Percentiles rank a stretch among this genome's conserved stretches.
Conservation (phyloP, 1,139 yeast species). For the Yamadazyma atlantica region DNA sequence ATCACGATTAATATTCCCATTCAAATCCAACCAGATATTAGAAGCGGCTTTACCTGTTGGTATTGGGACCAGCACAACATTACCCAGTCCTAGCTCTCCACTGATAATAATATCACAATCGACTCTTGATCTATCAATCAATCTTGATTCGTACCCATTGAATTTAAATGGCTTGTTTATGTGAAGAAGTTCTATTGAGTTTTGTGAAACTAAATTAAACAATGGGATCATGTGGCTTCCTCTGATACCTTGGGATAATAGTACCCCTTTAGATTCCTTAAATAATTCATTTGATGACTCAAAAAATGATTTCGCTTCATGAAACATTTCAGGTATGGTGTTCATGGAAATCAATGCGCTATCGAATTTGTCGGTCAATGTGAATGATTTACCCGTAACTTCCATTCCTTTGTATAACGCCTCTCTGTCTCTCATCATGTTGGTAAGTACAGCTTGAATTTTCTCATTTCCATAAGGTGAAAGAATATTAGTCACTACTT, state of each 20-base stretch:
- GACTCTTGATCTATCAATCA: conserved; percentile 57
- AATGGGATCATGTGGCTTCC: conserved; percentile 59
- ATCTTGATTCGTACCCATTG: conserved; percentile 61
- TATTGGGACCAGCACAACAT: conserved; percentile 27
- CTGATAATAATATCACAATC: conserved; percentile 60
- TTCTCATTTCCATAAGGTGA: conserved; percentile 37
- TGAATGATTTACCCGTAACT: conserved; percentile 48
- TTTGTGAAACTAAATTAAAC: conserved; percentile 43
- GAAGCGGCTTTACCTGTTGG: conserved; percentile 66
- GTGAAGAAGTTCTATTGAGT: conserved; percentile 42
- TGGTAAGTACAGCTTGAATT: conserved; percentile 51
- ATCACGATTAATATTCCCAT: conserved; percentile 55
- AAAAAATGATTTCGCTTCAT: conserved; percentile 46
- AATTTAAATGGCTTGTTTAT: conserved; percentile 52
- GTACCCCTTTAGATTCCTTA: conserved; percentile 47
- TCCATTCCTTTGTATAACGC: conserved; percentile 50
- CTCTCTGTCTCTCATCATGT: conserved; percentile 54
- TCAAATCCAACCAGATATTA: conserved; percentile 69
- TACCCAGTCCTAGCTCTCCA: conserved; percentile 8
- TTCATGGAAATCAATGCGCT: conserved; percentile 40
- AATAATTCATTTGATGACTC: conserved; percentile 37
- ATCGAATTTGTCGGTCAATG: conserved; percentile 57
- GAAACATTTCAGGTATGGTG: conserved; percentile 38
- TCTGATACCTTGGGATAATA: conserved; percentile 58
- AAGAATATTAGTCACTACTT: conserved; percentile 44